Base-by-base conservation (phyloP, 2,329 filamentous ascomycete genomes). In the Annulohypoxylon truncatum region DNA sequence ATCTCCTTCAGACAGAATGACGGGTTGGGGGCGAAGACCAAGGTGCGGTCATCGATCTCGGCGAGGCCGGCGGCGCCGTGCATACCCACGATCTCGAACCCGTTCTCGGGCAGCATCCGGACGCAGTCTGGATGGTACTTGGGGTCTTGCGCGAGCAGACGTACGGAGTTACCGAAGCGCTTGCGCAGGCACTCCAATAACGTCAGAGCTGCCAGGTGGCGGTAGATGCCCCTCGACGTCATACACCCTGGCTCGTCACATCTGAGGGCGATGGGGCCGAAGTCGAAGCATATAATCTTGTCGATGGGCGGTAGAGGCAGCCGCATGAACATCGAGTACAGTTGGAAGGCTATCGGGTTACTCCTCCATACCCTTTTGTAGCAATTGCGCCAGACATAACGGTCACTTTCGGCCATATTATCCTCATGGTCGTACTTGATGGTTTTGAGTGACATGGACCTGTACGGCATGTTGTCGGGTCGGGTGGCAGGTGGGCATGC, bases 1-100 rank as follows among this genome's bases (percentile, higher is more conserved):
- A 70, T 18, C 53, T 71, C 69, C 50, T 64, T 66, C 42, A 65
- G 33, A 51, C 61, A 67, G 44, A 52, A 59, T 1, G 2, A 0
- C 4, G 67, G 40, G 18, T 28, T 18, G 2, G 69, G 69, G 2
- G 69, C 64, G 47, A 70, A 71, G 2, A 71, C 64, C 2, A 71
- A 29, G 6, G 69, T 70, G 2, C 13, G 38, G 6, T 59, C 55
- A 46, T 71, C 57, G 46, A 71, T 54, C 28, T 61, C 38, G n/a
- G 61, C 48, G 24, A 70, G 55, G 2, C 64, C 69, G 5, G 2
- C 38, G 9, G 67, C 64, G 9, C 69, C 69, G 47, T 61, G 24
- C 3, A 10, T 12, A 15, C 69, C 67, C 18, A 67, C 44, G 26
- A 70, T 28, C 2, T 44, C 42, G 60, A 70, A 61, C 0, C 48